Base-by-base conservation (phyloP, 2,329 filamentous ascomycete species). In the Microcyclospora tardicrescens region DNA sequence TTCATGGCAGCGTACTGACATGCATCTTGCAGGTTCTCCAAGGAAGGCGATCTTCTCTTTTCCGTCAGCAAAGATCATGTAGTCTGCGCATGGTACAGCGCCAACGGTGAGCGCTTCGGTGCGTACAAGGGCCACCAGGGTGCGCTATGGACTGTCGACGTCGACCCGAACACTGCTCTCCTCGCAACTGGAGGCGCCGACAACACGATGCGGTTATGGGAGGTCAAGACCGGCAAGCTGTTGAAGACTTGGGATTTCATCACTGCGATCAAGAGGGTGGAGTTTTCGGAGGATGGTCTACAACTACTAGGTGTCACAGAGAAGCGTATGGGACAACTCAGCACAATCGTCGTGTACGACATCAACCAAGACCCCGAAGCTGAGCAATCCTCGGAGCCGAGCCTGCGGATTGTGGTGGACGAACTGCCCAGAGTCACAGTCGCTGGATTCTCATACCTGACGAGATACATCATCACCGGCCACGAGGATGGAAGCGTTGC, bases 181-280 rank as follows among this genome's bases (percentile, higher is more conserved):
- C 80, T 96, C 60, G 91, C 89, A 59, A 93, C 84, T 45, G 91
- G 91, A 56, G 91, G 87, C 54, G 91, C 91, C 65, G 91, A 98
- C 71, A 96, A 96, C 73, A 95, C 89, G 33, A 89, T 98, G 66
- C 79, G 87, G 58, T 74, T 98, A 57, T 98, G 91, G 91, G 86
- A 98, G 61, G 75, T 95, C 62, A 83, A 86, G 74, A 83, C 82
- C 12, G 91, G 91, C 61, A 84, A 84, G 61, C 81, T 84, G 61
- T 75, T 98, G 58, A 95, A 96, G 79, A 84, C 82, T 41, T 98
- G 91, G 91, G 87, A 98, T 53, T 95, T 95, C 68, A 79, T 83
- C 43, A 96, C 91, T 33, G 86, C 87, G 49, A 85, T 98, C 64
- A 96, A 98, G 78, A 79, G 91, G 56, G 87, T 94, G 62, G 89